Conservation (phyloP, 495 filamentous ascomycete genomes). For the Xylaria grammica region DNA sequence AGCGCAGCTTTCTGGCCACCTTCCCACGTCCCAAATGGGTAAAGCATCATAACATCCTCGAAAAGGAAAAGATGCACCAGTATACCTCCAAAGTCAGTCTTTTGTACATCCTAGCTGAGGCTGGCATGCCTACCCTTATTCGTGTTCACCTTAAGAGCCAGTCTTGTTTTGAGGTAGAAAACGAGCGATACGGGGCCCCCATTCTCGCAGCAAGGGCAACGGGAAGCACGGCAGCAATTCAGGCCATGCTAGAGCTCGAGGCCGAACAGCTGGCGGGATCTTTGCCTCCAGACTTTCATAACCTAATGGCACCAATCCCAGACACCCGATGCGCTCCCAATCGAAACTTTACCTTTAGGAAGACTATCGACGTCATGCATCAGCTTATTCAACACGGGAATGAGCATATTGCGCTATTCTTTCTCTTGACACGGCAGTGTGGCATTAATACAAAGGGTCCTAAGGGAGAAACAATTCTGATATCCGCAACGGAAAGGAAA, state of each 20-base stretch:
- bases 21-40: slow-evolving; percentile 47
- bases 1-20: slow-evolving; percentile 42
- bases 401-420: not conserved
- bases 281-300: not conserved
- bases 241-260: not conserved
- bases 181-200: slow-evolving; percentile 47
- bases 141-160: slow-evolving; percentile 23
- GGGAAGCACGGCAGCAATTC: not conserved
- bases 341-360: not conserved
- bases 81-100: slow-evolving; percentile 44
- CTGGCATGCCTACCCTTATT: slow-evolving; percentile 46
- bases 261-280: not conserved
- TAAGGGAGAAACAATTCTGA: not conserved
- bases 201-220: slow-evolving; percentile 51
- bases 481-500: not conserved
- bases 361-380: not conserved
- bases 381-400: not conserved
- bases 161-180: slow-evolving; percentile 36
- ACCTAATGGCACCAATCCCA: not conserved
- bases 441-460: not conserved
- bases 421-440: not conserved
- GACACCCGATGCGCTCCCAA: not conserved
- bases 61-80: slow-evolving; percentile 25
- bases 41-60: slow-evolving; percentile 39
- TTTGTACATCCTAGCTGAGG: slow-evolving; percentile 54